Conservation (phyloP, 148 eudicot genomes). For the Chenopodium suecicum region DNA sequence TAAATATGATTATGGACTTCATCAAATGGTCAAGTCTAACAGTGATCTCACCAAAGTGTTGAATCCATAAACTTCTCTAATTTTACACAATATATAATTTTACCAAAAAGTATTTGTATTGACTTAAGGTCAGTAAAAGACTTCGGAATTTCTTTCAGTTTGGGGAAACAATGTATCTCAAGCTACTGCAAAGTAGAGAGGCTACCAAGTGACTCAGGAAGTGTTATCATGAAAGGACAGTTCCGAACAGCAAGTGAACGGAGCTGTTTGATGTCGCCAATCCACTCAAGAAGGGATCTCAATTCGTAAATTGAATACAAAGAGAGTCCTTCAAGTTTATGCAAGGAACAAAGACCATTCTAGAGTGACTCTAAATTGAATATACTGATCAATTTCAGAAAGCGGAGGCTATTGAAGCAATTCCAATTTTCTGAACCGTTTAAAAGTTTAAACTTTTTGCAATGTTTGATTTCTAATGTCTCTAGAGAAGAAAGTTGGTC, state of each 20-base stretch:
- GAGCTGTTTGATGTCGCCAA: background rate
- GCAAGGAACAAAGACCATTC: background rate
- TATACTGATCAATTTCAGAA: background rate
- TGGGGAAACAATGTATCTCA: background rate
- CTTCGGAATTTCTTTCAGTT: background rate
- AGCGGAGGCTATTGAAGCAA: background rate
- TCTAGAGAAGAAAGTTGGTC: background rate
- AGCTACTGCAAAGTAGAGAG: background rate
- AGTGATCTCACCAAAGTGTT: too few species aligned
- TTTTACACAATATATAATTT: too few species aligned
- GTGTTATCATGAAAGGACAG: background rate
- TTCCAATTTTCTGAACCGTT: background rate
- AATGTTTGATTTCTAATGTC: background rate
- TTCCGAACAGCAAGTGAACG: background rate
- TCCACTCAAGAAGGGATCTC: background rate
- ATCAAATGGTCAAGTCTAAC: too few species aligned
- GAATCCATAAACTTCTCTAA: too few species aligned
- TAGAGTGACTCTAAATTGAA: background rate
- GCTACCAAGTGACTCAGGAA: background rate
- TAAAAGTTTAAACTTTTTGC: background rate
- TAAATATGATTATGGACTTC: too few species aligned
- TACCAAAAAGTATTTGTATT: too few species aligned
- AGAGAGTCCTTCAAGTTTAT: background rate
- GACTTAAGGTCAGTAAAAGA: too few species aligned
- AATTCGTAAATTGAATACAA: background rate